phyloP scores from a whole-genome alignment of 75 land plant species.

The Cryptomeria japonica region DNA sequence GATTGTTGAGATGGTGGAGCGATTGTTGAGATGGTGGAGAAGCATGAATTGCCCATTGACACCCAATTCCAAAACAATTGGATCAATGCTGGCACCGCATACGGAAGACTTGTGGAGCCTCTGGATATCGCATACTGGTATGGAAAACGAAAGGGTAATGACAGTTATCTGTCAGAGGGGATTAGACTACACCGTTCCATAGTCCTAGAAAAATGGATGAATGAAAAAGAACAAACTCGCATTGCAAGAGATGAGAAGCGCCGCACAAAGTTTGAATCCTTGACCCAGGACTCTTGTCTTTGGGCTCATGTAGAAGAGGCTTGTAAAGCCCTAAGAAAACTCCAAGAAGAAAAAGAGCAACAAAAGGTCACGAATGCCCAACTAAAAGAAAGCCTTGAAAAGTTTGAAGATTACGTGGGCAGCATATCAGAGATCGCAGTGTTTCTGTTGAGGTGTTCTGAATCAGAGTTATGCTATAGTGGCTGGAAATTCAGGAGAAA shows the following conservation, averaged over 20 bases:
- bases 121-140: constrained; percentile 19
- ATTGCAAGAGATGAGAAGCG: background rate
- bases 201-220: constrained; percentile 10
- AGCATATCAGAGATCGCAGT: background rate
- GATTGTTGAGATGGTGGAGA: too few species aligned
- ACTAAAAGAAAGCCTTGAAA: background rate
- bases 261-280: constrained; percentile 8
- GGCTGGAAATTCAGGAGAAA: too few species aligned
- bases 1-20: constrained; percentile 2
- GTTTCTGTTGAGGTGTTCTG: constrained; percentile 1
- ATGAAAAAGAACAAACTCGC: constrained; percentile 6
- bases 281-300: background rate
- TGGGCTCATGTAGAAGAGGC: constrained; percentile 9
- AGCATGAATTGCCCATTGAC: constrained; percentile 5
- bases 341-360: background rate
- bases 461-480: too few species aligned
- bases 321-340: background rate
- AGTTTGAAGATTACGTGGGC: background rate
- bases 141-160: background rate
- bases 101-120: constrained; percentile 17
- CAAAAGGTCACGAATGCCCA: background rate
- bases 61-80: constrained; percentile 16
- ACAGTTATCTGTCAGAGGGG: background rate
- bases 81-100: constrained; percentile 19
- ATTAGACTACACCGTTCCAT: background rate